phyloP scores from a whole-genome alignment of 2,329 filamentous ascomycete species.

The Penicillium sp. region DNA sequence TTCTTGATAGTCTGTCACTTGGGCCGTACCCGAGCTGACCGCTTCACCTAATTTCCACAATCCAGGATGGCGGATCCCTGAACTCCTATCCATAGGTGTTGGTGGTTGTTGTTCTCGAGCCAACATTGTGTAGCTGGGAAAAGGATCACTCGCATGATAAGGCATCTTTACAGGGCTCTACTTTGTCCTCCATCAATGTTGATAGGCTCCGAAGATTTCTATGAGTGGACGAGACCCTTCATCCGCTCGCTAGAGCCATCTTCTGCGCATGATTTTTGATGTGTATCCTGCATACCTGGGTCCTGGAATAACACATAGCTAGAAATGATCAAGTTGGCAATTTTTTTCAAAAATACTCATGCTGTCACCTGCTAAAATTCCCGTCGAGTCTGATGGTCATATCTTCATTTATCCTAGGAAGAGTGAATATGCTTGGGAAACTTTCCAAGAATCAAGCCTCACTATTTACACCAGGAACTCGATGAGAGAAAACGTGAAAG shows the following conservation, averaged over 20 bases:
- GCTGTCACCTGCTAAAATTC: not conserved
- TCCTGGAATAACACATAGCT: not conserved
- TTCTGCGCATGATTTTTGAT: not conserved
- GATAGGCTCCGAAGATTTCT: not conserved
- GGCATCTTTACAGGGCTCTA: not conserved
- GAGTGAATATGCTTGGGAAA: not conserved
- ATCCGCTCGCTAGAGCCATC: not conserved
- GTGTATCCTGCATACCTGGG: not conserved
- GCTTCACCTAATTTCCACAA: slow-evolving; percentile 5
- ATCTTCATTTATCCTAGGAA: not conserved
- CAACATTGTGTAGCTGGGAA: not conserved
- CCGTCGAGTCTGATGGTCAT: not conserved
- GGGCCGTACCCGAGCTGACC: not conserved
- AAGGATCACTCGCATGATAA: not conserved
- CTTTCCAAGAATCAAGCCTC: too few species aligned
- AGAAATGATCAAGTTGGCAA: not conserved
- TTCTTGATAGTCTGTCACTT: not conserved
- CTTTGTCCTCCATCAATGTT: too few species aligned
- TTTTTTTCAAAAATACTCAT: not conserved
- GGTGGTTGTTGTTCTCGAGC: not conserved
- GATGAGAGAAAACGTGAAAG: not conserved
- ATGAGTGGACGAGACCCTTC: not conserved
- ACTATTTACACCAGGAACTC: too few species aligned
- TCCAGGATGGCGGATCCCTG: not conserved
- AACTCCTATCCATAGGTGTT: not conserved